Evolutionary conservation across 1,284 basidiomycete species (phyloP).

Genomic region (Trametes pubescens): DNA sequence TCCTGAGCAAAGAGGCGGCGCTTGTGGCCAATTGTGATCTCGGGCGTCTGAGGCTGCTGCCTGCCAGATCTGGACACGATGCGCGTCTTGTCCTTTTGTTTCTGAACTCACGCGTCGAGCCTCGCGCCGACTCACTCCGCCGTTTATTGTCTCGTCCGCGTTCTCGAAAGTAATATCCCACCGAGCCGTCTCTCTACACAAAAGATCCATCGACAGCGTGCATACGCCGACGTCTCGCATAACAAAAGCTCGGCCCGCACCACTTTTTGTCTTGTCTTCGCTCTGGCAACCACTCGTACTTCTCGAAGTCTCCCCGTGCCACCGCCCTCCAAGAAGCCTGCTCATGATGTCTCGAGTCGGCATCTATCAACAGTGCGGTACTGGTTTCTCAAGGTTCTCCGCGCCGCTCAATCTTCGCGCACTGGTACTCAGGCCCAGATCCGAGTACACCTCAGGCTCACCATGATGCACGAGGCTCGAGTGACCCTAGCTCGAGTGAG

Average conservation of each 20-base stretch:
- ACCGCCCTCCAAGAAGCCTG: slow-evolving; percentile 6
- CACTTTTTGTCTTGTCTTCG: slow-evolving; percentile 34
- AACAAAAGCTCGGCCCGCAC: slow-evolving; percentile 35
- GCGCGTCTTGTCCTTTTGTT: slow-evolving; percentile 39
- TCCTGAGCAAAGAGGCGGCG: slow-evolving; percentile 36
- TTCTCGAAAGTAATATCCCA: slow-evolving; percentile 34
- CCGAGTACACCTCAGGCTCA: not conserved
- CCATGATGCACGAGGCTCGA: not conserved
- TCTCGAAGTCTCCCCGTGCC: slow-evolving; percentile 23
- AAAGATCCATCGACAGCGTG: slow-evolving; percentile 35
- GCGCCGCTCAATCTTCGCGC: slow-evolving; percentile 14
- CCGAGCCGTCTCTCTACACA: slow-evolving; percentile 26
- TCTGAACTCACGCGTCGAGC: slow-evolving; percentile 35
- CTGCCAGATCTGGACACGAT: slow-evolving; percentile 32
- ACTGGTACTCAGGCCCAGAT: not conserved
- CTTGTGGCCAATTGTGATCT: slow-evolving; percentile 37
- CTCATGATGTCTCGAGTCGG: slow-evolving; percentile 13
- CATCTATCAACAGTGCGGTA: slow-evolving; percentile 18
- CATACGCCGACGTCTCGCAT: slow-evolving; percentile 27
- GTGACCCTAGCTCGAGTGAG: not conserved
- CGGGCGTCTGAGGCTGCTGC: slow-evolving; percentile 24
- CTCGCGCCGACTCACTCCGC: slow-evolving; percentile 29
- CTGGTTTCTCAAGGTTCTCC: not conserved
- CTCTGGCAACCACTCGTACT: slow-evolving; percentile 30
- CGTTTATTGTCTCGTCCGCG: slow-evolving; percentile 37